A percentile compares a stretch with the other conserved stretches of the same genome.
phyloP scores from a whole-genome alignment of 1,139 yeast genomes.

The Geotrichum carabidarum region DNA sequence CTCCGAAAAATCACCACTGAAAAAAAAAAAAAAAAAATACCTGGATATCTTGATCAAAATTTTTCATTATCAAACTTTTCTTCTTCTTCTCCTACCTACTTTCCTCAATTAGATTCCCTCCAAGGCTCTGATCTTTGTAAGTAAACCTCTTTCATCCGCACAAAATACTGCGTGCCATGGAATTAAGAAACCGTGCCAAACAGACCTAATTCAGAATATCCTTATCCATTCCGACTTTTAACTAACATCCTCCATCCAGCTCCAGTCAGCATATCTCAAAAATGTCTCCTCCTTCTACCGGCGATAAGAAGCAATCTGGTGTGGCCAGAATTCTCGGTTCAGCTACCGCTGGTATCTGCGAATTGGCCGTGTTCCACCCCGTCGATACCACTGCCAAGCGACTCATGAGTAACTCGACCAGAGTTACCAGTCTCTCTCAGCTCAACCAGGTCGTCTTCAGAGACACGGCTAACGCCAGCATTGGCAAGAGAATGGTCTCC shows the following conservation, averaged over 20 bases:
- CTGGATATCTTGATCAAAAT: neutral
- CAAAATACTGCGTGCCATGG: too few species aligned
- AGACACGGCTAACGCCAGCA: slow-evolving; percentile 67
- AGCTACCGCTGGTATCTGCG: slow-evolving; percentile 96
- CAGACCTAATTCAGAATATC: neutral
- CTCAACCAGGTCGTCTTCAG: slow-evolving; percentile 83
- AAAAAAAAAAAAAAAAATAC: neutral
- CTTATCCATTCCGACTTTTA: neutral
- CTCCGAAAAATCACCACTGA: too few species aligned
- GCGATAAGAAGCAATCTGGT: slow-evolving; percentile 84
- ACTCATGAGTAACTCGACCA: slow-evolving; percentile 90
- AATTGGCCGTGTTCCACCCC: slow-evolving; percentile 95
- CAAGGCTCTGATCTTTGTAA: neutral
- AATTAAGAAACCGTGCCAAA: too few species aligned
- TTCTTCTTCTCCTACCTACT: neutral
- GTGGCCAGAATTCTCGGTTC: slow-evolving; percentile 90
- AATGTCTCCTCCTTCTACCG: slow-evolving; percentile 45
- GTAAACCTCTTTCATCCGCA: neutral
- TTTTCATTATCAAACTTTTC: neutral
- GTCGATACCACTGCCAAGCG: slow-evolving; percentile 97
- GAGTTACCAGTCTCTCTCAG: slow-evolving; percentile 50
- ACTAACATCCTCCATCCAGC: neutral
- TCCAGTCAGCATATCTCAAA: neutral
- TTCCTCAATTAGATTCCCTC: neutral
- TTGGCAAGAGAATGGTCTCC: slow-evolving; percentile 69